A percentile compares a stretch with the other conserved stretches of the same genome.
These are phyloP conservation scores for Westerdykella ornata DNA, from an alignment of 2,329 filamentous ascomycete species.

Conservation along the genomic window DNA sequence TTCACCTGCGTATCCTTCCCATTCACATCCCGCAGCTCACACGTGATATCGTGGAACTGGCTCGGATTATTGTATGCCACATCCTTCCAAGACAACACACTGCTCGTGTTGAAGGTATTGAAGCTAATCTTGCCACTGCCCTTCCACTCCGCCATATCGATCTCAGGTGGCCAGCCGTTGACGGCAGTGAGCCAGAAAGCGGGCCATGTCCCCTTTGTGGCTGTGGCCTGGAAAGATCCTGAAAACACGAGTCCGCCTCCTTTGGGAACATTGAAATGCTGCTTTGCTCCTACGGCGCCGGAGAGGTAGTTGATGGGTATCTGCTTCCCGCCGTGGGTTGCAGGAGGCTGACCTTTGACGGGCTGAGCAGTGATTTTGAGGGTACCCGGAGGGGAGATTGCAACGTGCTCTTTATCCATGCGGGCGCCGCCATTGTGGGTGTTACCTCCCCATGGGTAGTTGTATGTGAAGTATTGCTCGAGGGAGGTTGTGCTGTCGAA, in stretches of 20 bases:
- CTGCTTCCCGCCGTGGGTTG: constrained; percentile 23
- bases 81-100: constrained; percentile 43
- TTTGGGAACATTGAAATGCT: constrained; percentile 36
- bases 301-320: constrained; percentile 48
- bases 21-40: constrained; percentile 48
- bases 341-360: constrained; percentile 37
- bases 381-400: constrained; percentile 34
- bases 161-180: constrained; percentile 52
- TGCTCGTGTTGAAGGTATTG: constrained; percentile 50
- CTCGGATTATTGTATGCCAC: constrained; percentile 44
- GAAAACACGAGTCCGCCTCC: constrained; percentile 38
- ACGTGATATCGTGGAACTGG: constrained; percentile 47
- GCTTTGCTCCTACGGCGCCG: constrained; percentile 42
- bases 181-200: constrained; percentile 55
- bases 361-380: constrained; percentile 46
- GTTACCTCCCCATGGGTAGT: constrained; percentile 53
- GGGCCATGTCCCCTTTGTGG: constrained; percentile 48
- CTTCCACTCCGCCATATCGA: constrained; percentile 58
- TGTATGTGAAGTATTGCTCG: constrained; percentile 44
- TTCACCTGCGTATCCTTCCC: constrained; percentile 48
- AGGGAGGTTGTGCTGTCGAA: constrained; percentile 30
- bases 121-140: constrained; percentile 51
- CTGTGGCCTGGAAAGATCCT: constrained; percentile 37
- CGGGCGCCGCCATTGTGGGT: constrained; percentile 52
- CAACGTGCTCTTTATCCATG: constrained; percentile 46